These are phyloP conservation scores for Thalassiosira hispida DNA, from an alignment of 352 stramenopile species.

Conservation along the genomic window DNA sequence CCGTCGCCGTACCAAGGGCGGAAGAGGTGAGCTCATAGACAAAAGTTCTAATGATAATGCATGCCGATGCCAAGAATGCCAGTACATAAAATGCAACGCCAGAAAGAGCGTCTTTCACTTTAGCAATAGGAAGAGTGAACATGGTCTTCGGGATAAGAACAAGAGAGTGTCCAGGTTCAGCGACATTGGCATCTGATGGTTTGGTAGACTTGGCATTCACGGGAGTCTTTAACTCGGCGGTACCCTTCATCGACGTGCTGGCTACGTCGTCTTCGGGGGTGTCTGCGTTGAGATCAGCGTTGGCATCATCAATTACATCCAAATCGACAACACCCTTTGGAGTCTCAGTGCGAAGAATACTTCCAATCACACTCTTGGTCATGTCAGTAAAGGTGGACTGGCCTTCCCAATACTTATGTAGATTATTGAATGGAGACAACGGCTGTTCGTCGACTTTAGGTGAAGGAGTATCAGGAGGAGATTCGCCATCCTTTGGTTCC, in stretches of 20 bases:
- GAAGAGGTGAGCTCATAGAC: neutral
- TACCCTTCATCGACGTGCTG: neutral
- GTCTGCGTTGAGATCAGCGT: neutral
- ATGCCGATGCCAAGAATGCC: conserved; percentile 12
- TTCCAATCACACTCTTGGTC: conserved; percentile 40
- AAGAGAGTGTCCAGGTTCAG: neutral
- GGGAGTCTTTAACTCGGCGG: neutral
- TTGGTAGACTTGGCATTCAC: neutral
- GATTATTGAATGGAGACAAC: conserved; percentile 33
- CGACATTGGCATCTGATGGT: neutral
- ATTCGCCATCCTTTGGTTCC: conserved; percentile 9
- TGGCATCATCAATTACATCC: neutral
- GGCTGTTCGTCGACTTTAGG: conserved; percentile 30
- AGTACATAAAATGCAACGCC: neutral
- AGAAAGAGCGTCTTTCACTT: conserved; percentile 5
- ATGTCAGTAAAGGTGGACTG: conserved; percentile 19
- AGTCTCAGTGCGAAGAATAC: conserved; percentile 19
- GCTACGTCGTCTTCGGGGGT: neutral
- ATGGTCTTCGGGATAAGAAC: neutral
- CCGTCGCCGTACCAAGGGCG: neutral
- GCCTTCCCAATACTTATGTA: conserved; percentile 44
- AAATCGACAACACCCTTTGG: neutral
- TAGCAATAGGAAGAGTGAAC: conserved; percentile 8
- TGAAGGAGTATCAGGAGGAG: conserved; percentile 1
- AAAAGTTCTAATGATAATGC: conserved; percentile 2